Evolutionary conservation across 2,329 filamentous ascomycete species (phyloP).

Genomic region (Exophiala mesophila): DNA sequence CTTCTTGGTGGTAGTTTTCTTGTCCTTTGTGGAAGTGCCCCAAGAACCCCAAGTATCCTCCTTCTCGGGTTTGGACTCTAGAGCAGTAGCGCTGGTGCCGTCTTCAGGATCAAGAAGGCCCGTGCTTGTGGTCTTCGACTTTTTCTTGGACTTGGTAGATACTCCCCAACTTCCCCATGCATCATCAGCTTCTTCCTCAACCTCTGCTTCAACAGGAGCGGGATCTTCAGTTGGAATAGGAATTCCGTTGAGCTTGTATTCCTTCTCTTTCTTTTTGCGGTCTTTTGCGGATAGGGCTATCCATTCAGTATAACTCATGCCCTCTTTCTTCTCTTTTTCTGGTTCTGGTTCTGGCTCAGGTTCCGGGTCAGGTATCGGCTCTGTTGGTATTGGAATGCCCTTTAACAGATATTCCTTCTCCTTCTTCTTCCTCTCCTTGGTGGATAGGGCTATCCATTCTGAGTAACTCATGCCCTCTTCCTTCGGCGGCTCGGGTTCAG

Average conservation of each 20-base stretch:
- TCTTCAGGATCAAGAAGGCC: neutral
- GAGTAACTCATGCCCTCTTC: neutral
- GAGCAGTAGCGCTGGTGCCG: neutral
- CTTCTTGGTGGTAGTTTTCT: conserved; percentile 14
- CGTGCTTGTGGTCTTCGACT: conserved; percentile 38
- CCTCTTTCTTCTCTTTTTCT: conserved; percentile 40
- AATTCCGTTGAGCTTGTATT: conserved; percentile 36
- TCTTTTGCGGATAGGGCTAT: conserved; percentile 39
- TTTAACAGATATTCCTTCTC: conserved; percentile 2
- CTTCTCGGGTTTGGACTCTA: conserved; percentile 9
- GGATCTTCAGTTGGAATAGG: conserved; percentile 4
- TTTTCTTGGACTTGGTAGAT: conserved; percentile 43
- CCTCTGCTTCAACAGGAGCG: conserved; percentile 1
- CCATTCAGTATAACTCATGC: conserved; percentile 40
- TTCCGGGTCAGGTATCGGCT: conserved; percentile 24
- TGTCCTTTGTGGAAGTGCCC: conserved; percentile 8
- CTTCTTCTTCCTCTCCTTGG: conserved; percentile 7
- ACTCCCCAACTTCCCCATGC: conserved; percentile 42
- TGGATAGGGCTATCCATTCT: conserved; percentile 1
- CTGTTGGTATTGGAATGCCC: neutral
- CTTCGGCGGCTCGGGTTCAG: conserved; percentile 32
- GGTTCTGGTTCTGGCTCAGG: conserved; percentile 31
- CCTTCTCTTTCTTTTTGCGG: conserved; percentile 44
- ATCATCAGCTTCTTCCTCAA: conserved; percentile 35
- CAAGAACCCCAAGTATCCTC: conserved; percentile 4